Percentiles rank a stretch among this genome's conserved stretches.
These are phyloP conservation scores for Quercus suber DNA, from an alignment of 306 rosid genomes.

Conservation along the genomic window DNA sequence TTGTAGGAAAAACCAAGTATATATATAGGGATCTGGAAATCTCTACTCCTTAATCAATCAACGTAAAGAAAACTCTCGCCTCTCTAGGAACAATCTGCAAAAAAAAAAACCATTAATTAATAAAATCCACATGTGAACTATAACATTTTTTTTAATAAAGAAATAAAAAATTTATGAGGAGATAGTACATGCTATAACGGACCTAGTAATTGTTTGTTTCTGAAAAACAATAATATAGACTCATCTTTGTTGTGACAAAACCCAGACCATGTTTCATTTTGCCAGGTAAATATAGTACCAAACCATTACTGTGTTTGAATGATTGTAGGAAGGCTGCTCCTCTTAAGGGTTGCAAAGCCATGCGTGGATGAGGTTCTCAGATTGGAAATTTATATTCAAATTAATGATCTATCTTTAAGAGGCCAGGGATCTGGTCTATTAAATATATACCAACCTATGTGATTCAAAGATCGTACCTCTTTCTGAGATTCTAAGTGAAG, in stretches of 20 bases:
- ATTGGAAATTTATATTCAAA: conserved; percentile 8
- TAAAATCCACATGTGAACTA: neutral
- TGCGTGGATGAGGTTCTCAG: conserved; percentile 28
- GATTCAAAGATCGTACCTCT: neutral
- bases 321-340: conserved; percentile 45
- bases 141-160: neutral
- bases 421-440: conserved; percentile 22
- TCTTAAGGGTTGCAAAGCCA: conserved; percentile 29
- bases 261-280: conserved; percentile 25
- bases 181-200: conserved; percentile 2
- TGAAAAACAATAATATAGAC: conserved; percentile 6
- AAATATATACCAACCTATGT: neutral
- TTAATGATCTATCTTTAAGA: conserved; percentile 2
- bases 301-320: conserved; percentile 23
- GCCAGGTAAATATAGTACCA: conserved; percentile 28
- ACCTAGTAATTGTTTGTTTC: conserved; percentile 24
- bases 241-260: conserved; percentile 24
- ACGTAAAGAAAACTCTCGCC: conserved; percentile 14
- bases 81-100: neutral
- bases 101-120: neutral
- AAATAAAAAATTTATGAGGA: no score
- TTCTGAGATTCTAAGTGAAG: no score
- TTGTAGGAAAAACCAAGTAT: conserved; percentile 12
- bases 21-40: conserved; percentile 16
- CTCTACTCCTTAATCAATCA: conserved; percentile 33